phyloP scores from a whole-genome alignment of 139 green algal genomes.

The Chlorella vulgaris region DNA sequence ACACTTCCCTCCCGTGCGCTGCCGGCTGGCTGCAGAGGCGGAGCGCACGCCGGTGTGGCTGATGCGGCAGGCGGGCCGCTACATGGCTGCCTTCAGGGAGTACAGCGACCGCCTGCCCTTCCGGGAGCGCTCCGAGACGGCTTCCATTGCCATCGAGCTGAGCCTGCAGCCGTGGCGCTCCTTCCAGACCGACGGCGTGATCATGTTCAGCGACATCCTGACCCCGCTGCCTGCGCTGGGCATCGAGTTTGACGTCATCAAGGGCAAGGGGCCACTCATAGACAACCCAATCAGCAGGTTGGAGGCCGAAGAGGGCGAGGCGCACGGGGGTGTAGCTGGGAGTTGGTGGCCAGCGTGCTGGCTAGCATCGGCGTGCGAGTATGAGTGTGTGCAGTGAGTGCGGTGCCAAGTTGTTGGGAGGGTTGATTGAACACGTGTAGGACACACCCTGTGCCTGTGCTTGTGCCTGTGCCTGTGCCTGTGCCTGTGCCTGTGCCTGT shows the following conservation, averaged over 20 bases:
- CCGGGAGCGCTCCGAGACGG: constrained; percentile 93
- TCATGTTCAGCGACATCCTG: constrained; percentile 99
- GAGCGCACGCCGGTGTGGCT: constrained; percentile 98
- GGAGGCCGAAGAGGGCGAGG: not conserved
- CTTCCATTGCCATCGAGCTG: constrained; percentile 94
- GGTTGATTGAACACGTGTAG: too few species aligned
- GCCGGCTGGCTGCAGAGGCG: constrained; percentile 64
- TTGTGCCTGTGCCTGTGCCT: too few species aligned
- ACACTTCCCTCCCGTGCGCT: too few species aligned
- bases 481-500: too few species aligned
- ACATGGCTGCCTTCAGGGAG: constrained; percentile 98
- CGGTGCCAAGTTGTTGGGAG: too few species aligned
- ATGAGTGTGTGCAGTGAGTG: too few species aligned
- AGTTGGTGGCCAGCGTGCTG: too few species aligned
- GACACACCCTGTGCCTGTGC: too few species aligned
- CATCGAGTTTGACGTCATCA: constrained; percentile 98
- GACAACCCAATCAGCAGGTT: constrained; percentile 60
- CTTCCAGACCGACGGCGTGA: constrained; percentile 96
- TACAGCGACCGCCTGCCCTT: constrained; percentile 95
- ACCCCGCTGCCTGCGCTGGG: constrained; percentile 95
- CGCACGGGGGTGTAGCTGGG: not conserved
- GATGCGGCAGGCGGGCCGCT: constrained; percentile 98
- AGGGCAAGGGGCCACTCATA: constrained; percentile 93
- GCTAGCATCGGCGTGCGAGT: too few species aligned
- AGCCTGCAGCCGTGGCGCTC: constrained; percentile 93